These are phyloP conservation scores for Decorospora gaudefroyi DNA, from an alignment of 2,329 filamentous ascomycete species.

Conservation along the genomic window DNA sequence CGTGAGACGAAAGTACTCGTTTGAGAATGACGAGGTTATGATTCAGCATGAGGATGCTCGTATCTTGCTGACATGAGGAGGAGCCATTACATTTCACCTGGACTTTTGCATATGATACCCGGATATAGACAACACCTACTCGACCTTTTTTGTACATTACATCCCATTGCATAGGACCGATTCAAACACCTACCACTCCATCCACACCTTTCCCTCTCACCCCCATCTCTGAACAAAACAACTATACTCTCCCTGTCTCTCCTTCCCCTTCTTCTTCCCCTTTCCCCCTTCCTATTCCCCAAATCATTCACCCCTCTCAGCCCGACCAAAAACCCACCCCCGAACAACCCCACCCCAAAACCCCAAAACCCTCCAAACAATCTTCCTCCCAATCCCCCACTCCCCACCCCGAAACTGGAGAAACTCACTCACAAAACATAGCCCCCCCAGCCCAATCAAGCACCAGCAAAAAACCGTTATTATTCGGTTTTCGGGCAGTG, in stretches of 20 bases:
- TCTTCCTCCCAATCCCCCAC: background rate
- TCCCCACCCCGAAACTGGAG: fast-evolving
- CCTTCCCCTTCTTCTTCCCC: background rate
- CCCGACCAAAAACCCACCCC: background rate
- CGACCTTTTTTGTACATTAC: background rate
- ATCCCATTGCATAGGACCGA: conserved; percentile 7
- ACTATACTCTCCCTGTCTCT: background rate
- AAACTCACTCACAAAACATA: background rate
- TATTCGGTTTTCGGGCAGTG: no score
- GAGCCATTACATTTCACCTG: no score
- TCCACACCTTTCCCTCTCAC: background rate
- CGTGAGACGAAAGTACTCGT: conserved; percentile 72
- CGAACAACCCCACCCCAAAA: background rate
- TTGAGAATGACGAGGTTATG: conserved; percentile 60
- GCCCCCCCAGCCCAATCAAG: background rate
- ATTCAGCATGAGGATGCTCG: conserved; percentile 68
- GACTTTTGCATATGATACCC: conserved; percentile 31
- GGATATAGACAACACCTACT: conserved; percentile 16
- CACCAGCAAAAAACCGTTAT: background rate
- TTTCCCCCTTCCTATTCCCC: background rate
- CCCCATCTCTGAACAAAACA: background rate
- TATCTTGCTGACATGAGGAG: conserved; percentile 62
- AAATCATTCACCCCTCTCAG: background rate
- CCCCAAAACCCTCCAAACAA: background rate
- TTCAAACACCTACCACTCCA: background rate